Conservation (phyloP, 805 yeast species). For the Cyberlindnera euphorbiiphila region DNA sequence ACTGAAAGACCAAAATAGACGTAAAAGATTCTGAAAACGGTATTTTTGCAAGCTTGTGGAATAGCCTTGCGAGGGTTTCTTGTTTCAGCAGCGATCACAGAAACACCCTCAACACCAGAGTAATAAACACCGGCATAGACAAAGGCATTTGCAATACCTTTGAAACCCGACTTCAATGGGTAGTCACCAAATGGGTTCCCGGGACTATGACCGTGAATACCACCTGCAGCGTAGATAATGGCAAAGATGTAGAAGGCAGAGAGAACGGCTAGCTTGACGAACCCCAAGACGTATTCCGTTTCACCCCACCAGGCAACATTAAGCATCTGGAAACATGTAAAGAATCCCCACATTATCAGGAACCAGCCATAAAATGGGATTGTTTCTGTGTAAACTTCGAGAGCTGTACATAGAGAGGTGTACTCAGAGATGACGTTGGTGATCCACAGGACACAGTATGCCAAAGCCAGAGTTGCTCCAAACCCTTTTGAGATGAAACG, state of each 20-base stretch:
- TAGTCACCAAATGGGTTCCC: constrained; percentile 32
- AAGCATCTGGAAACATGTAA: constrained; percentile 46
- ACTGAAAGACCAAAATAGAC: constrained; percentile 62
- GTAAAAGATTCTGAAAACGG: constrained; percentile 56
- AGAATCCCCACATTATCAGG: constrained; percentile 48
- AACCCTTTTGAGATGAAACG: constrained; percentile 50
- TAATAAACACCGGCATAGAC: constrained; percentile 71
- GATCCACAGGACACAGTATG: constrained; percentile 52
- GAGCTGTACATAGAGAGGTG: constrained; percentile 47
- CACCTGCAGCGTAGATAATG: constrained; percentile 43
- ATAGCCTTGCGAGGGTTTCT: constrained; percentile 65
- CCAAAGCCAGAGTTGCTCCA: constrained; percentile 54
- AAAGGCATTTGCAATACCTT: constrained; percentile 55
- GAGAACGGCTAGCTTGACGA: constrained; percentile 44
- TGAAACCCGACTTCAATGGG: constrained; percentile 44
- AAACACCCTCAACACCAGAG: constrained; percentile 75
- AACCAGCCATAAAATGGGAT: constrained; percentile 55
- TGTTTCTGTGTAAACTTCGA: constrained; percentile 46
- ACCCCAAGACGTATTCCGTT: constrained; percentile 50
- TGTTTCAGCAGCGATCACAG: constrained; percentile 73
- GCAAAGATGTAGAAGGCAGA: constrained; percentile 49
- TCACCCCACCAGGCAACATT: constrained; percentile 56
- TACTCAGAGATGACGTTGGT: constrained; percentile 54
- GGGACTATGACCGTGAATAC: constrained; percentile 31
- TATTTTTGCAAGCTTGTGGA: constrained; percentile 66